Conservation (phyloP, 2,329 filamentous ascomycete genomes). For the Myriosclerotinia curreyana region DNA sequence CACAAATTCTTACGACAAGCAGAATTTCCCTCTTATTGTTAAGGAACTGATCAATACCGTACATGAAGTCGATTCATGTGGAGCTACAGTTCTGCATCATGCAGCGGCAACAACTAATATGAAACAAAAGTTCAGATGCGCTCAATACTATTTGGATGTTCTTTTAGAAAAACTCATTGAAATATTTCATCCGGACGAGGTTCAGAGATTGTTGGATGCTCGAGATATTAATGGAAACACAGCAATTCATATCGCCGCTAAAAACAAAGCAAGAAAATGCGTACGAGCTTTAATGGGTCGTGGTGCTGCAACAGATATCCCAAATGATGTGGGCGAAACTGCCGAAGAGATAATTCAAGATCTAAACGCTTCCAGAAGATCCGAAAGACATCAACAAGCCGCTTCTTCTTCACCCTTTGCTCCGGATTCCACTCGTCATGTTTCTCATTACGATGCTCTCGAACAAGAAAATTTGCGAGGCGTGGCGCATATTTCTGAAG, state of each 20-base stretch:
- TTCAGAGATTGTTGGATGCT: constrained; percentile 75
- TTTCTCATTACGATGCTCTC: constrained; percentile 48
- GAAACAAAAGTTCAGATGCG: constrained; percentile 78
- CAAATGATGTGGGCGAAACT: constrained; percentile 76
- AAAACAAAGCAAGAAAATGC: constrained; percentile 84
- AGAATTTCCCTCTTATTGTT: constrained; percentile 81
- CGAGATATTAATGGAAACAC: constrained; percentile 89
- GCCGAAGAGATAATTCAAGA: constrained; percentile 81
- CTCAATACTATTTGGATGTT: constrained; percentile 89
- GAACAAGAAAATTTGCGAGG: constrained; percentile 24
- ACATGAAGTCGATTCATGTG: constrained; percentile 72
- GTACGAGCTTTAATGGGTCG: constrained; percentile 76
- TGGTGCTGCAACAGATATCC: constrained; percentile 77
- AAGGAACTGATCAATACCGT: constrained; percentile 81
- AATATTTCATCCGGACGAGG: constrained; percentile 68
- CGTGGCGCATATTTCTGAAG: constrained; percentile 53
- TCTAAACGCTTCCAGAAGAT: constrained; percentile 60
- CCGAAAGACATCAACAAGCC: constrained; percentile 53
- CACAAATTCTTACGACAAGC: constrained; percentile 94
- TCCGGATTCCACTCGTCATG: constrained; percentile 55
- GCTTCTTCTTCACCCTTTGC: constrained; percentile 72
- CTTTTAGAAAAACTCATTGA: constrained; percentile 85
- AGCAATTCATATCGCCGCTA: constrained; percentile 69
- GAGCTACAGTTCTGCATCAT: constrained; percentile 90
- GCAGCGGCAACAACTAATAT: constrained; percentile 86